A percentile compares a stretch with the other conserved stretches of the same genome.
phyloP scores from a whole-genome alignment of 306 rosid species.

The Cicer cuneatum region DNA sequence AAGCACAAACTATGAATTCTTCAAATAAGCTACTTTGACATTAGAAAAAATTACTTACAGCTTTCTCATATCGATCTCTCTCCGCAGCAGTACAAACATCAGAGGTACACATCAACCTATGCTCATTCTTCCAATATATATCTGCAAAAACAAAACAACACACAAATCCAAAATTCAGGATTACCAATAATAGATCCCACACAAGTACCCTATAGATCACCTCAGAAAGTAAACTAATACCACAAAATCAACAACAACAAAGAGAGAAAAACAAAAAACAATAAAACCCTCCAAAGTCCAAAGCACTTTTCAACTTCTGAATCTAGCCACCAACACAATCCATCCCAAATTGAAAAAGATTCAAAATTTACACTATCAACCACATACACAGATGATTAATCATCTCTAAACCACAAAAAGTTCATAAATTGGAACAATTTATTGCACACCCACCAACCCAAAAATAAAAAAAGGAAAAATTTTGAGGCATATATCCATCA shows the following conservation, averaged over 20 bases:
- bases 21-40: slow-evolving; percentile 22
- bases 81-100: slow-evolving; percentile 92
- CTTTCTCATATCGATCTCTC: slow-evolving; percentile 92
- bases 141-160: slow-evolving; percentile 47
- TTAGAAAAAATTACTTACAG: slow-evolving; percentile 57
- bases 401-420: slow-evolving; percentile 36
- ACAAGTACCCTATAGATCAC: slow-evolving; percentile 36
- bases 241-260: slow-evolving; percentile 2
- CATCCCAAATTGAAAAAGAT: not conserved
- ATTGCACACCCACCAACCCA: not conserved
- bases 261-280: not conserved
- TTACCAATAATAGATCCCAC: slow-evolving; percentile 33
- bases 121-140: slow-evolving; percentile 95
- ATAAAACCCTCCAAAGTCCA: not conserved
- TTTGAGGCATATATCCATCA: not conserved
- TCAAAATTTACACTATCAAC: slow-evolving; percentile 8
- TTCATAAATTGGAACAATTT: slow-evolving; percentile 13
- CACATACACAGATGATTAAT: slow-evolving; percentile 20
- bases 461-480: not conserved
- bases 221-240: not conserved
- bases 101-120: slow-evolving; percentile 79
- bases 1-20: slow-evolving; percentile 36
- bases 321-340: not conserved
- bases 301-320: slow-evolving; percentile 13
- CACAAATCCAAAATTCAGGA: slow-evolving; percentile 42